Evolutionary conservation across 768 basidiomycete species (phyloP).

Genomic region (Macrolepiota fuliginosa): DNA sequence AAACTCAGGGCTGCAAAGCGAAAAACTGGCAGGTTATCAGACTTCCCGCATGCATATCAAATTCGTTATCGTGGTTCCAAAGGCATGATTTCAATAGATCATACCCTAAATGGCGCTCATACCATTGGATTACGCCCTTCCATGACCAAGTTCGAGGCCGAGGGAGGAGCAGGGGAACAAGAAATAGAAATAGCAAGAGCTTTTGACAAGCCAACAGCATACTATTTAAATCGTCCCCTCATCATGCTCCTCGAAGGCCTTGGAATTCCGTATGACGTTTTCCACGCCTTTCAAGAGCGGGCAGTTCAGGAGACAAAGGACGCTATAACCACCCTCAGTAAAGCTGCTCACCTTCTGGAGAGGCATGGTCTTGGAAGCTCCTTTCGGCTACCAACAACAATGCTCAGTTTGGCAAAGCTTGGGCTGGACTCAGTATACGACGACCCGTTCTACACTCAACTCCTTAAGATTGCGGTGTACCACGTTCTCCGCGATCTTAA

Average conservation of each 20-base stretch:
- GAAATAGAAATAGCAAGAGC: conserved; percentile 63
- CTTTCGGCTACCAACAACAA: conserved; percentile 52
- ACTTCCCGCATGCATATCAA: conserved; percentile 52
- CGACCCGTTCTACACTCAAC: conserved; percentile 48
- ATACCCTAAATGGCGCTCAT: conserved; percentile 42
- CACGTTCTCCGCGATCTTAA: conserved; percentile 69
- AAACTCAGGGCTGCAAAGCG: conserved; percentile 36
- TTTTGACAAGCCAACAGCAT: conserved; percentile 58
- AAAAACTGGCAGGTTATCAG: conserved; percentile 27
- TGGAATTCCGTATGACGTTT: conserved; percentile 53
- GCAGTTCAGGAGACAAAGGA: conserved; percentile 48
- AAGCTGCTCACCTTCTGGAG: conserved; percentile 51
- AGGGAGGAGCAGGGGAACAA: conserved; percentile 27
- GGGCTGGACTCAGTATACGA: conserved; percentile 32
- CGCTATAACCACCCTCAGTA: conserved; percentile 39
- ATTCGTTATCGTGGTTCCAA: conserved; percentile 65
- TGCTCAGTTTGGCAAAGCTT: conserved; percentile 49
- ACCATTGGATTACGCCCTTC: conserved; percentile 51
- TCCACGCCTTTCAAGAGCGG: conserved; percentile 48
- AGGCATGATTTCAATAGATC: conserved; percentile 61
- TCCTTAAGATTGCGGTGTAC: conserved; percentile 53
- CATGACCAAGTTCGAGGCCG: conserved; percentile 67
- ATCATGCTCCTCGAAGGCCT: conserved; percentile 66
- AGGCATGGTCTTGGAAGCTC: conserved; percentile 55
- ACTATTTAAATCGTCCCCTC: conserved; percentile 60